These are phyloP conservation scores for Sanchytrium tribonematis DNA, from an alignment of 371 early-diverging fungal species.

Conservation along the genomic window DNA sequence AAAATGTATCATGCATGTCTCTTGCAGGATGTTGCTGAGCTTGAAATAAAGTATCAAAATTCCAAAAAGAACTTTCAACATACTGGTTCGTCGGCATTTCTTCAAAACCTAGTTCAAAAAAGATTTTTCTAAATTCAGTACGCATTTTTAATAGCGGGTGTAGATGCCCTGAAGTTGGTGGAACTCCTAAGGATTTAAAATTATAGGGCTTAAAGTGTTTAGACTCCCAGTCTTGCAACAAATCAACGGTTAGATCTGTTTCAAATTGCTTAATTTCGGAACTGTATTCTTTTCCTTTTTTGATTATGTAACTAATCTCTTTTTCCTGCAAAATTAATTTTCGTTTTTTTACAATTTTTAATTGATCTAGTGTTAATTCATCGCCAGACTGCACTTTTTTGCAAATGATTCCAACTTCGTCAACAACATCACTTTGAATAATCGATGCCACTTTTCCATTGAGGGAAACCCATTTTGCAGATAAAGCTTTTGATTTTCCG, in stretches of 20 bases:
- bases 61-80: conserved; percentile 99
- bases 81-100: conserved; percentile 98
- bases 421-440: neutral
- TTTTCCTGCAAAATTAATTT: conserved; percentile 14
- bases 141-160: conserved; percentile 98
- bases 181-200: conserved; percentile 70
- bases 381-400: neutral
- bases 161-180: conserved; percentile 64
- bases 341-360: neutral
- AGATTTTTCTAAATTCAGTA: conserved; percentile 94
- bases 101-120: conserved; percentile 95
- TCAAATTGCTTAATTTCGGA: conserved; percentile 50
- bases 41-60: conserved; percentile 98
- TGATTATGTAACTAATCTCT: conserved; percentile 44
- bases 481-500: neutral
- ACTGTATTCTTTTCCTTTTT: conserved; percentile 68
- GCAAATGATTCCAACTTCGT: neutral
- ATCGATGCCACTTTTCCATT: neutral
- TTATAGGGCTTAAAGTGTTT: conserved; percentile 86
- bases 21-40: conserved; percentile 99
- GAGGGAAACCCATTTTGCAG: neutral
- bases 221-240: conserved; percentile 35
- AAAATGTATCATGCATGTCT: conserved; percentile 98
- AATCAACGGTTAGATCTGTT: conserved; percentile 84
- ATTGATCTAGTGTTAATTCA: neutral